Evolutionary conservation across 176 grass and related monocot genomes (phyloP).

Genomic region (Canna indica): DNA sequence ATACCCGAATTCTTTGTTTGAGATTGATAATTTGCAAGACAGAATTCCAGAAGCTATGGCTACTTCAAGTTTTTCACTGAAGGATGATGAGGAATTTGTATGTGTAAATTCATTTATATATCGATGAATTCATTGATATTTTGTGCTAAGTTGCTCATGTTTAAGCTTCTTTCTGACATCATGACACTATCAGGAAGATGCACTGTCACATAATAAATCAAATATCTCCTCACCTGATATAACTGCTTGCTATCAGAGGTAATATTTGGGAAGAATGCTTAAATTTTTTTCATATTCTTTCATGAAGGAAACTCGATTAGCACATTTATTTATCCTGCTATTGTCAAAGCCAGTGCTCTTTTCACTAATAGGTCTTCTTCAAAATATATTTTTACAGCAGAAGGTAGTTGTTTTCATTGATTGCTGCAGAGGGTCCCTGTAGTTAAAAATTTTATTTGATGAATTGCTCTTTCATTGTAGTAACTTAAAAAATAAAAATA

Average conservation of each 20-base stretch:
- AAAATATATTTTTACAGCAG: no score
- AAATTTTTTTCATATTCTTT: neutral
- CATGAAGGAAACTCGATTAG: neutral
- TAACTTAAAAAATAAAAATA: no score
- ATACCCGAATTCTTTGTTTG: conserved; percentile 27
- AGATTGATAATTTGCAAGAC: conserved; percentile 57
- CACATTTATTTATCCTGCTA: neutral
- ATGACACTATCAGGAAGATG: conserved; percentile 61
- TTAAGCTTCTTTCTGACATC: conserved; percentile 27
- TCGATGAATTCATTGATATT: no score
- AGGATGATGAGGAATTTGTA: conserved; percentile 43
- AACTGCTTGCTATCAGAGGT: conserved; percentile 31
- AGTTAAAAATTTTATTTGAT: no score
- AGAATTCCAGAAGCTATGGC: conserved; percentile 27
- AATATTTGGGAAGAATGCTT: conserved; percentile 1
- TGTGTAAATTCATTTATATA: conserved; percentile 22
- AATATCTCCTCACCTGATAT: conserved; percentile 41
- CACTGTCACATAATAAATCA: conserved; percentile 31
- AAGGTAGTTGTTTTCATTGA: no score
- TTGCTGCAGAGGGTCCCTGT: no score
- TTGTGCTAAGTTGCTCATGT: conserved; percentile 13
- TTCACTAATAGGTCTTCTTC: no score
- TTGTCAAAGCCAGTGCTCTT: no score
- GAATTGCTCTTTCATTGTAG: no score
- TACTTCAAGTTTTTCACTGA: conserved; percentile 17